Evolutionary conservation across 345 rosid genomes (phyloP).

Genomic region (Boechera divaricarpa): DNA sequence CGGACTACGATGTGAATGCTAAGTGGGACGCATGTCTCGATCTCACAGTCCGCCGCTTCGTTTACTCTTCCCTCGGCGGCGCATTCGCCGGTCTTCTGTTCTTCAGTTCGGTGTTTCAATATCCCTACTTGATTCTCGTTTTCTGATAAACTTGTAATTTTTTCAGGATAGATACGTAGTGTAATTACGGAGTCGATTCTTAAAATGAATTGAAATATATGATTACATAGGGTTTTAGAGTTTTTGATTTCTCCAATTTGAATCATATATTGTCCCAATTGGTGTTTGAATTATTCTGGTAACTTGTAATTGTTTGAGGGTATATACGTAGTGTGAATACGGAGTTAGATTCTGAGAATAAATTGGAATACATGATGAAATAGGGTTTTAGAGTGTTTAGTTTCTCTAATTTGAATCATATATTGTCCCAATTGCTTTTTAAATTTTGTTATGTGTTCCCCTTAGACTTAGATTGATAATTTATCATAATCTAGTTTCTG

Average conservation of each 20-base stretch:
- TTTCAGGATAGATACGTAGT: not conserved
- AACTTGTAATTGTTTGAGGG: no score
- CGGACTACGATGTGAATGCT: slow-evolving; percentile 62
- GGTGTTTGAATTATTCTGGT: no score
- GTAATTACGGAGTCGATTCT: not conserved
- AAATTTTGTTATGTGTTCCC: no score
- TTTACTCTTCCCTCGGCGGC: slow-evolving; percentile 84
- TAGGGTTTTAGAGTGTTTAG: no score
- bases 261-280: not conserved
- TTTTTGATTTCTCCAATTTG: not conserved
- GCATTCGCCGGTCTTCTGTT: slow-evolving; percentile 83
- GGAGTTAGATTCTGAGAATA: no score
- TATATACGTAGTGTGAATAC: no score
- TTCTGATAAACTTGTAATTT: not conserved
- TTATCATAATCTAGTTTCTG: not conserved
- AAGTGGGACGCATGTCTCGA: slow-evolving; percentile 95
- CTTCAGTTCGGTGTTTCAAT: slow-evolving; percentile 58
- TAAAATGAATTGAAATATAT: not conserved
- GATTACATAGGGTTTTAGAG: slow-evolving; percentile 13
- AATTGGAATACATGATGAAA: no score
- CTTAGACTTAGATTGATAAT: not conserved
- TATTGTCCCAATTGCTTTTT: no score
- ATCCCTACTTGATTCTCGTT: not conserved
- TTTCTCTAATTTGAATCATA: no score
- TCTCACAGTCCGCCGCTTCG: slow-evolving; percentile 80